phyloP scores from a whole-genome alignment of 805 yeast species.

The Cyberlindnera suaveolens region DNA sequence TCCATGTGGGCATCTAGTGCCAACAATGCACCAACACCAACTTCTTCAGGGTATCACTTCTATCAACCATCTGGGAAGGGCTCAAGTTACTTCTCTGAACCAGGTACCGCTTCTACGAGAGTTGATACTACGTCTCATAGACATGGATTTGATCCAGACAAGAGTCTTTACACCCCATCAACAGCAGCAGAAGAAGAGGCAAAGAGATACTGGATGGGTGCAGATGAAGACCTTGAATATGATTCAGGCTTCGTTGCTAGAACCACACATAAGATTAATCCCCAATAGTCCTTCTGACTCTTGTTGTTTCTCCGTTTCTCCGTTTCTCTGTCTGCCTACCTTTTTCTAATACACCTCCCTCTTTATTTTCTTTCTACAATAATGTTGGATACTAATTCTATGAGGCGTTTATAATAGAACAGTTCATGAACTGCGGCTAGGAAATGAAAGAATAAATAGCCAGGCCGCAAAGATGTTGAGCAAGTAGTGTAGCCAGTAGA shows the following conservation, averaged over 20 bases:
- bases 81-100: slow-evolving; percentile 14
- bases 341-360: background rate
- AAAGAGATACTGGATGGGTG: slow-evolving; percentile 27
- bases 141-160: slow-evolving; percentile 8
- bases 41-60: slow-evolving; percentile 24
- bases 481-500: slow-evolving; percentile 81
- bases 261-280: slow-evolving; percentile 18
- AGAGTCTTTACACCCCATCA: slow-evolving; percentile 26
- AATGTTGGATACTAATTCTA: background rate
- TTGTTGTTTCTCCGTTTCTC: background rate
- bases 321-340: background rate
- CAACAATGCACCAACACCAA: slow-evolving; percentile 40
- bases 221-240: slow-evolving; percentile 8
- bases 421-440: slow-evolving; percentile 1
- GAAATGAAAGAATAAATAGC: slow-evolving; percentile 29
- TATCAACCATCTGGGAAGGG: slow-evolving; percentile 13
- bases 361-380: background rate
- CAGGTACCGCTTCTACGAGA: slow-evolving; percentile 9
- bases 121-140: slow-evolving; percentile 2
- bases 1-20: slow-evolving; percentile 84
- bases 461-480: slow-evolving; percentile 59
- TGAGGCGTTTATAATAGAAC: slow-evolving; percentile 1
- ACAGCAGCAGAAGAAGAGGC: slow-evolving; percentile 31
- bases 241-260: slow-evolving; percentile 14
- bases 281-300: background rate